Evolutionary conservation across 768 basidiomycete species (phyloP), one percentile per base, ranked within the genome.

Genomic region (Tulasnella sp.): DNA sequence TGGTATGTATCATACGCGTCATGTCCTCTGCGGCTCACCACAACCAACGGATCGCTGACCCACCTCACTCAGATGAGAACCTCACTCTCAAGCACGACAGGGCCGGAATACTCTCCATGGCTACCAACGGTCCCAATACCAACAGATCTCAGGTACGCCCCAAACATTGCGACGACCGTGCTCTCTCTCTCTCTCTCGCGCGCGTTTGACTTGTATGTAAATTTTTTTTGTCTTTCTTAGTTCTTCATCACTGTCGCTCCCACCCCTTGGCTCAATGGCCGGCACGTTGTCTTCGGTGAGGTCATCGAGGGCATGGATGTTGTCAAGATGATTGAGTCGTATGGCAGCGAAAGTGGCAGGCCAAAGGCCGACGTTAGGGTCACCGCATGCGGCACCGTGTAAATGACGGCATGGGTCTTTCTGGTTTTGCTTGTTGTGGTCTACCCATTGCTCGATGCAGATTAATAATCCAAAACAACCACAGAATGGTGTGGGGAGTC

Each of bases 91-190:
- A 64, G 58, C 75, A 76, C 63, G 64, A 69, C 66, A 70, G 68
- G 53, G 66, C 71, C 4, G 73, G 74, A 31, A 63, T 75, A 19
- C 71, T 80, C 50, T 78, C 77, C 30, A 76, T 74, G 71, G 78
- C 78, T 41, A 80, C 79, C 66, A 71, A 75, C 50, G 78, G 78
- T 11, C 72, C 74, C 10, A 68, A 78, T 66, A 74, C 77, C 54
- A 79, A 79, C 67, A 75, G 76, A 9, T 74, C 73, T n/a, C 74
- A 75, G 69, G 73, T 74, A 59, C 50, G 68, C 62, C n/a, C n/a
- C n/a, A n/a, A 10, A 53, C 52, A 12, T 19, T 12, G 42, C 19
- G 12, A 43, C 42, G 54, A n/a, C n/a, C n/a, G 27, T 17, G 22
- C 15, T 49, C 12, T 49, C 25, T 12, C 11, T 41, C 11, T 17